phyloP scores from a whole-genome alignment of 2,329 filamentous ascomycete genomes.

The Penicillium olsonii region DNA sequence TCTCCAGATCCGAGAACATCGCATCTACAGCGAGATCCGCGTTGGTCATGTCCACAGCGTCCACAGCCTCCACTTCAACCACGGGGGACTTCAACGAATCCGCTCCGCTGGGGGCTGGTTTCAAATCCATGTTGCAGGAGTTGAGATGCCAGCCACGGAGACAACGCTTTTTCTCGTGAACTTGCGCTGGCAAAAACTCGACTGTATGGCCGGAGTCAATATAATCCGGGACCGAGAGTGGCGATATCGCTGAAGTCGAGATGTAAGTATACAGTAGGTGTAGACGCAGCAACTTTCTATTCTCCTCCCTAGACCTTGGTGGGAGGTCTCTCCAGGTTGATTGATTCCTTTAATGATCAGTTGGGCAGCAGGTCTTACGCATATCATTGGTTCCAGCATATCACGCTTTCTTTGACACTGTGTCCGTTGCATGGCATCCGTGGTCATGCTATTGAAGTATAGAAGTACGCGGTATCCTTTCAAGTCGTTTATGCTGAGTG shows the following conservation, averaged over 20 bases:
- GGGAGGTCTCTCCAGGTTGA: too few relatives aligned
- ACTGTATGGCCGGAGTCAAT: slow-evolving; percentile 26
- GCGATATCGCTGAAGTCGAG: slow-evolving; percentile 20
- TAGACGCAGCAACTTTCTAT: too few relatives aligned
- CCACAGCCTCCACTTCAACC: slow-evolving; percentile 39
- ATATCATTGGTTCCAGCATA: too few relatives aligned
- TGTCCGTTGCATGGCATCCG: too few relatives aligned
- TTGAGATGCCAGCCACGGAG: slow-evolving; percentile 35
- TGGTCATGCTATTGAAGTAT: too few relatives aligned
- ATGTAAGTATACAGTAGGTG: neutral
- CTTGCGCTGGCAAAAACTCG: slow-evolving; percentile 27
- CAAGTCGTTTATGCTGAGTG: too few relatives aligned
- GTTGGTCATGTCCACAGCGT: slow-evolving; percentile 26
- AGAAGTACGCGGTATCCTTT: too few relatives aligned
- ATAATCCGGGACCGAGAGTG: slow-evolving; percentile 35
- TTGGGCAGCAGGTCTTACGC: too few relatives aligned
- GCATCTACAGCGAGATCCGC: slow-evolving; percentile 30
- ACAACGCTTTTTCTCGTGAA: slow-evolving; percentile 25
- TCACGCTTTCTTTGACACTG: too few relatives aligned
- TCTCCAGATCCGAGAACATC: slow-evolving; percentile 38
- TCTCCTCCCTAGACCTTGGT: too few relatives aligned
- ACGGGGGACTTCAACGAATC: slow-evolving; percentile 37
- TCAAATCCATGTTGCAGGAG: slow-evolving; percentile 41
- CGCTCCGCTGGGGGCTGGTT: slow-evolving; percentile 37
- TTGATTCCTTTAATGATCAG: too few relatives aligned